phyloP scores from a whole-genome alignment of 148 eudicot genomes.

The Rhododendron mucronatum region DNA sequence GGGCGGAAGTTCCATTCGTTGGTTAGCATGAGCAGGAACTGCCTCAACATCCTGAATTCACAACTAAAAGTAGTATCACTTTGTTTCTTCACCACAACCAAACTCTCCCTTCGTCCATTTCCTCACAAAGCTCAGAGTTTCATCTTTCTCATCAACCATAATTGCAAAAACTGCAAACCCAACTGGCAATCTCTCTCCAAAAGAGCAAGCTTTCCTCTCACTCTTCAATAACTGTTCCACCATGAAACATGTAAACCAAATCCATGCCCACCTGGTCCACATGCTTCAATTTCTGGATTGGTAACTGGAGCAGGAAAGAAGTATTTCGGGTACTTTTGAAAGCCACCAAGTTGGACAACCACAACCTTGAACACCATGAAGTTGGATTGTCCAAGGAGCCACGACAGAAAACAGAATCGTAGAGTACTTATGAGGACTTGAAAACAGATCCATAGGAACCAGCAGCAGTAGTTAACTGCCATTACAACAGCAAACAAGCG shows the following conservation, averaged over 20 bases:
- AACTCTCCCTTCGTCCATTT: not conserved
- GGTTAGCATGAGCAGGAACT: not conserved
- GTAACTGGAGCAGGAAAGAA: too few species aligned
- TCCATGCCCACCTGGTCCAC: slow-evolving; percentile 26
- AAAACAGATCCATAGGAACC: too few species aligned
- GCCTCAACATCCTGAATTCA: slow-evolving; percentile 9
- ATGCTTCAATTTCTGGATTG: too few species aligned
- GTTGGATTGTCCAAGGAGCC: too few species aligned
- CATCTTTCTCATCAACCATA: not conserved
- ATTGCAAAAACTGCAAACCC: not conserved
- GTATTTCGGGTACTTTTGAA: too few species aligned
- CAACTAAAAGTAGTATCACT: not conserved
- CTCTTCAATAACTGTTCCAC: slow-evolving; percentile 20
- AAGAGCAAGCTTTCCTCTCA: slow-evolving; percentile 20
- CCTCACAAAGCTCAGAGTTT: slow-evolving; percentile 7
- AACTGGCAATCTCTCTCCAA: slow-evolving; percentile 1
- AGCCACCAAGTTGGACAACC: too few species aligned
- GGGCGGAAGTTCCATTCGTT: too few species aligned
- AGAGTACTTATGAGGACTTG: too few species aligned
- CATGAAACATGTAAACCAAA: slow-evolving; percentile 15
- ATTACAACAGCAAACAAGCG: too few species aligned
- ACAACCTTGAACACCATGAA: too few species aligned
- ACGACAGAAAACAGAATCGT: too few species aligned
- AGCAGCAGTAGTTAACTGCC: too few species aligned
- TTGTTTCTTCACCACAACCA: not conserved